Evolutionary conservation across 345 rosid genomes (phyloP).

Genomic region (Eucalyptus lansdowneana): DNA sequence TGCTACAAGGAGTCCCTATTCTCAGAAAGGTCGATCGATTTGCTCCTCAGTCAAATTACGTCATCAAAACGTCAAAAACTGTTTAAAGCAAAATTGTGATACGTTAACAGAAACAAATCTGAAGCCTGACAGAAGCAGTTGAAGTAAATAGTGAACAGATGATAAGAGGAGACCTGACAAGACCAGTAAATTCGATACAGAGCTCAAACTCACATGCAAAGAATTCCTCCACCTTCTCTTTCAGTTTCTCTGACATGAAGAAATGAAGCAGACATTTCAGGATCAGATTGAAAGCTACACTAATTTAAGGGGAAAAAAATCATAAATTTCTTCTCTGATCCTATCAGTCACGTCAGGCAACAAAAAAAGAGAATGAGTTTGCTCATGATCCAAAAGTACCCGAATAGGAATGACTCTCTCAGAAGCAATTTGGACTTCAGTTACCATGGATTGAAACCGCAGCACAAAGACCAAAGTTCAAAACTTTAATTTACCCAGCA

Average conservation of each 20-base stretch:
- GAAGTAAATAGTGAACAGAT: neutral
- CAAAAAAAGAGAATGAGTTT: neutral
- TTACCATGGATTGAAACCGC: neutral
- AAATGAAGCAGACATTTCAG: neutral
- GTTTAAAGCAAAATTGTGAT: neutral
- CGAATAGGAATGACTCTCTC: neutral
- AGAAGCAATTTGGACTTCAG: neutral
- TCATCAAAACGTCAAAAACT: neutral
- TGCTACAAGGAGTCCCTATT: neutral
- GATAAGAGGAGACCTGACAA: conserved; percentile 40
- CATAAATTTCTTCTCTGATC: neutral
- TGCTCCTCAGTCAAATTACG: neutral
- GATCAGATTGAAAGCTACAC: neutral
- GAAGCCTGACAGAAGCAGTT: neutral
- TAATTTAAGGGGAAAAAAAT: neutral
- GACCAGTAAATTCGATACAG: conserved; percentile 78
- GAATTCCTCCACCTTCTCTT: conserved; percentile 69
- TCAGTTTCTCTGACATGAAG: conserved; percentile 48
- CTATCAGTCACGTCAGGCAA: neutral
- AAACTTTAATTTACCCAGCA: neutral
- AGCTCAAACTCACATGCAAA: conserved; percentile 79
- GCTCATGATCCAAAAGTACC: neutral
- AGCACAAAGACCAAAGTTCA: neutral
- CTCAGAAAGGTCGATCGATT: neutral
- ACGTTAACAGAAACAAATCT: neutral